Conservation (phyloP, 345 rosid genomes). For the Brassica carinata region DNA sequence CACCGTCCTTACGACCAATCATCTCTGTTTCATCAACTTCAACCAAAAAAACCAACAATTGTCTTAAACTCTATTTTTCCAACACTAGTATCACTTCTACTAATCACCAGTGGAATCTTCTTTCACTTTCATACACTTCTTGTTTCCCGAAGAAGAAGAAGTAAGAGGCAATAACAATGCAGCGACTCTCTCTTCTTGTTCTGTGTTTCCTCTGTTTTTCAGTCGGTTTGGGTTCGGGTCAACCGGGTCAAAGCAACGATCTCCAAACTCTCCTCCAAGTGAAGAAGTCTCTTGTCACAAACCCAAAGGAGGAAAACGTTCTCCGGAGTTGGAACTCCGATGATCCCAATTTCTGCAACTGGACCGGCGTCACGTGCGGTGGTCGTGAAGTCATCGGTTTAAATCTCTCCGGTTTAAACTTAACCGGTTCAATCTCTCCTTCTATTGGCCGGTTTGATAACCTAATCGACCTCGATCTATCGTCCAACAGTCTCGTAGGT, state of each 20-base stretch:
- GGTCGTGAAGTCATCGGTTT: constrained; percentile 47
- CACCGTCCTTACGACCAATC: constrained; percentile 36
- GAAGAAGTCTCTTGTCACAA: constrained; percentile 46
- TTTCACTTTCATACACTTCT: neutral
- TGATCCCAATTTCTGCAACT: constrained; percentile 50
- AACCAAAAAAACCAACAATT: constrained; percentile 10
- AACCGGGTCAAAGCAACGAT: constrained; percentile 15
- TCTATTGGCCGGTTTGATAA: constrained; percentile 52
- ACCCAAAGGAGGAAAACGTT: constrained; percentile 49
- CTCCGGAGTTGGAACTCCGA: constrained; percentile 59
- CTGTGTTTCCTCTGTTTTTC: constrained; percentile 24
- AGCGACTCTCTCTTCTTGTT: constrained; percentile 15
- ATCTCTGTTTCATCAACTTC: neutral
- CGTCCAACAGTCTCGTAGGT: constrained; percentile 62
- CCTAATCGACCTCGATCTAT: constrained; percentile 68
- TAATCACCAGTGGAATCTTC: constrained; percentile 11
- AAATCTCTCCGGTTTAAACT: constrained; percentile 60
- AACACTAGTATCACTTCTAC: neutral
- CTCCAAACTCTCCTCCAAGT: constrained; percentile 22
- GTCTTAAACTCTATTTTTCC: constrained; percentile 29
- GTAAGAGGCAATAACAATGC: constrained; percentile 1
- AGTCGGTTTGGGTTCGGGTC: neutral
- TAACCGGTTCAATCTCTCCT: constrained; percentile 64
- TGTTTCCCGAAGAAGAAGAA: constrained; percentile 7
- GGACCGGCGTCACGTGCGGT: constrained; percentile 77